Evolutionary conservation across 495 filamentous ascomycete genomes (phyloP).

Genomic region (Cercophora samala): DNA sequence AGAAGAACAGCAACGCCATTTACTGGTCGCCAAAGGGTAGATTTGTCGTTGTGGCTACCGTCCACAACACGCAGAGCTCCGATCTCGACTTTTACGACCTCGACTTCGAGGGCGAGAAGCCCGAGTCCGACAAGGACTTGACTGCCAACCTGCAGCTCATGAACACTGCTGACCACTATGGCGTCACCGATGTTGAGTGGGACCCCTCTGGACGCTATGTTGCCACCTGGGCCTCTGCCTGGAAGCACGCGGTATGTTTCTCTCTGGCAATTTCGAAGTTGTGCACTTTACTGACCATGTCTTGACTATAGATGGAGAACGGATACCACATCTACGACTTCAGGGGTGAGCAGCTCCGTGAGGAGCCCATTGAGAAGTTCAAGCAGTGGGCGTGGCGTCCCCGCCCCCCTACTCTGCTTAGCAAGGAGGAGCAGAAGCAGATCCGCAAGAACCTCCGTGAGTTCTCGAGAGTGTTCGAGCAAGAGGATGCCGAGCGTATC

Average conservation of each 20-base stretch:
- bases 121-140: constrained; percentile 86
- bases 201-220: constrained; percentile 94
- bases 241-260: constrained; percentile 84
- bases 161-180: constrained; percentile 91
- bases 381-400: constrained; percentile 96
- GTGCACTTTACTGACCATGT: constrained; percentile 36
- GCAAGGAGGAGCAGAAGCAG: constrained; percentile 91
- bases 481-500: constrained; percentile 87
- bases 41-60: constrained; percentile 88
- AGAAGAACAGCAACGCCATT: constrained; percentile 98
- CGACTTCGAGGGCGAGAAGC: constrained; percentile 96
- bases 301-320: constrained; percentile 86
- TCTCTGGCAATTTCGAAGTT: background rate
- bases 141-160: constrained; percentile 91
- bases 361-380: constrained; percentile 93
- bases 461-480: constrained; percentile 90
- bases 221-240: constrained; percentile 83
- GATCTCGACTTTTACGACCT: constrained; percentile 97
- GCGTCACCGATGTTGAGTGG: constrained; percentile 96
- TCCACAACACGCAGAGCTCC: constrained; percentile 85
- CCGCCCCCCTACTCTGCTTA: constrained; percentile 80
- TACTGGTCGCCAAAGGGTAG: constrained; percentile 99
- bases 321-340: constrained; percentile 98
- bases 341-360: constrained; percentile 81
- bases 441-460: constrained; percentile 98